Conservation (phyloP, 2,329 filamentous ascomycete species). For the Penicillium sp. region DNA sequence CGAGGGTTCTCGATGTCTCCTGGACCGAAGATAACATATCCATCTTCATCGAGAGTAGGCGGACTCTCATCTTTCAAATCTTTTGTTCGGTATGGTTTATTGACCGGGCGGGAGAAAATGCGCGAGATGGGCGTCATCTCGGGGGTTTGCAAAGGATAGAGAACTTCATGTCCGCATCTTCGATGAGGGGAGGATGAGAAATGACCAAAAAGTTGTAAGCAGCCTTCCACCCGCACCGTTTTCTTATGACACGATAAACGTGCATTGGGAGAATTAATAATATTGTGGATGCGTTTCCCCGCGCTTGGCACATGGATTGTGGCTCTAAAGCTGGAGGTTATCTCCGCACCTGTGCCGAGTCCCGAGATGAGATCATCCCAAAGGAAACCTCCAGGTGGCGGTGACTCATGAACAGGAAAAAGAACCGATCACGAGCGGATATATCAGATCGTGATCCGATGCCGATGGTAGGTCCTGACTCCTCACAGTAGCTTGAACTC, state of each 20-base stretch:
- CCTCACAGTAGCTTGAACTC: background rate
- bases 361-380: conserved; percentile 4
- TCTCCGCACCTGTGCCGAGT: conserved; percentile 5
- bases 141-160: background rate
- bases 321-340: conserved; percentile 2
- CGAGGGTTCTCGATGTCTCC: conserved; percentile 59
- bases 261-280: background rate
- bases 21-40: conserved; percentile 54
- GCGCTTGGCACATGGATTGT: background rate
- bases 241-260: conserved; percentile 1
- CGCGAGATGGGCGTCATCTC: conserved; percentile 46
- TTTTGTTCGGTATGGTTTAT: conserved; percentile 54
- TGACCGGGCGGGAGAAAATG: conserved; percentile 53
- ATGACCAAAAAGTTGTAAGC: background rate
- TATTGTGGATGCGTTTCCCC: background rate
- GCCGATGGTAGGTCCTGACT: no score
- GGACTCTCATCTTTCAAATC: conserved; percentile 38
- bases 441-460: background rate
- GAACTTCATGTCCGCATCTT: background rate
- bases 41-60: conserved; percentile 52
- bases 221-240: background rate
- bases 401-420: background rate
- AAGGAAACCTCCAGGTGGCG: background rate
- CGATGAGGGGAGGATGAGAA: background rate
- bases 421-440: background rate